These are phyloP conservation scores for Lachancea lanzarotensis DNA, from an alignment of 805 yeast genomes.

Conservation along the genomic window DNA sequence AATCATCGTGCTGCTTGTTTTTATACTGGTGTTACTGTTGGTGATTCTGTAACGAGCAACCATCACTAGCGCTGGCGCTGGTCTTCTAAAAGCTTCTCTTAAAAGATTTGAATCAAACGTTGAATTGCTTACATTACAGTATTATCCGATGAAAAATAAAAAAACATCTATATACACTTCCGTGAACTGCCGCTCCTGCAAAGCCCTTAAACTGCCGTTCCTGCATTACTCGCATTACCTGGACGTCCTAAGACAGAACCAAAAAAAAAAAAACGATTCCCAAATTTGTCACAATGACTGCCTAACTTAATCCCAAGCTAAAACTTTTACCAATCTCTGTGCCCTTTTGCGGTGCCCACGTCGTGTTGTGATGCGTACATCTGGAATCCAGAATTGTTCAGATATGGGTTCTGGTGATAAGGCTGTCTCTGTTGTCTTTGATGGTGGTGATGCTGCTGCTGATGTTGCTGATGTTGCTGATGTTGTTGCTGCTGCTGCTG, in stretches of 20 bases:
- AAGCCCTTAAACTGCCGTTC: too few species aligned
- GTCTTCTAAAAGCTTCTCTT: neutral
- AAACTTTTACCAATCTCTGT: constrained; percentile 1
- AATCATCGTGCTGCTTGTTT: constrained; percentile 37
- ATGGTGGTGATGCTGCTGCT: constrained; percentile 14
- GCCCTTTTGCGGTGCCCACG: neutral
- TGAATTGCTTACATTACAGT: neutral
- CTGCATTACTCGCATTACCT: too few species aligned
- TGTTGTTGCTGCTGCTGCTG: constrained; percentile 13
- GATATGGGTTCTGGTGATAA: constrained; percentile 10
- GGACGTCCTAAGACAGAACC: too few species aligned
- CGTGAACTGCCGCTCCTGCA: too few species aligned
- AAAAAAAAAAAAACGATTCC: too few species aligned
- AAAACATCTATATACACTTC: too few species aligned
- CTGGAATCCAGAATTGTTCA: constrained; percentile 4
- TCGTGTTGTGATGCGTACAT: constrained; percentile 1
- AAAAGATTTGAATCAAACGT: too few species aligned
- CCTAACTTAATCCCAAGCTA: neutral
- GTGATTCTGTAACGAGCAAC: constrained; percentile 24
- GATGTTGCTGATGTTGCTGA: constrained; percentile 17
- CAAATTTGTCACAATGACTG: too few species aligned
- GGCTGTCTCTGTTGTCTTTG: constrained; percentile 4
- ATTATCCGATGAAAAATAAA: neutral
- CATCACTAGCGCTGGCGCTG: neutral
- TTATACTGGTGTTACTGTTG: constrained; percentile 41